A percentile compares a stretch with the other conserved stretches of the same genome.
Evolutionary conservation across 768 basidiomycete species (phyloP).

Genomic region (Coprinopsis sp.): DNA sequence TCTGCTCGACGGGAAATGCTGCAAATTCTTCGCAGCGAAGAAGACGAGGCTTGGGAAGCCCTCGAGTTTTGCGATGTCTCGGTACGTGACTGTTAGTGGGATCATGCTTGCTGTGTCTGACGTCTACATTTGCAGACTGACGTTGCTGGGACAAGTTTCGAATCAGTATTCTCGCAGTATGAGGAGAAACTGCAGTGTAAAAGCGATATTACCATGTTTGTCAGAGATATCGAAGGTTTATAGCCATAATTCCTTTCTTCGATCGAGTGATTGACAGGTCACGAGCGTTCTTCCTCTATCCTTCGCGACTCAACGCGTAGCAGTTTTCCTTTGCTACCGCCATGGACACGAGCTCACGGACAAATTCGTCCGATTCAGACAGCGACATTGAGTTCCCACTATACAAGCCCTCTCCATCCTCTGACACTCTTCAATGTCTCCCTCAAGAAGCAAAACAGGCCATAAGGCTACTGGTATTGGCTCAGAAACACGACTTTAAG

Average conservation of each 20-base stretch:
- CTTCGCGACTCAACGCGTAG: too few species aligned
- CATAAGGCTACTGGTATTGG: too few species aligned
- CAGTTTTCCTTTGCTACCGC: neutral
- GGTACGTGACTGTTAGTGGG: conserved; percentile 37
- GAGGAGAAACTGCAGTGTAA: conserved; percentile 47
- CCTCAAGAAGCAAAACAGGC: too few species aligned
- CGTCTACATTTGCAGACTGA: conserved; percentile 40
- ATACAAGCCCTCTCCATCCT: too few species aligned
- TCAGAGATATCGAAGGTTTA: conserved; percentile 53
- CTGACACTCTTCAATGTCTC: too few species aligned
- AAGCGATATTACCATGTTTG: conserved; percentile 51
- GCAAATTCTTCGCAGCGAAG: conserved; percentile 63
- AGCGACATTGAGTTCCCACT: too few species aligned
- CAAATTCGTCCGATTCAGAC: neutral
- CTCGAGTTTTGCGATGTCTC: conserved; percentile 61
- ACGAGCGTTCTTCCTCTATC: too few species aligned
- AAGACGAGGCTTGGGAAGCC: conserved; percentile 73
- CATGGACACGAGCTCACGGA: neutral
- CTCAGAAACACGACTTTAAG: too few species aligned
- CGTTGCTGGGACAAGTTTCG: conserved; percentile 54
- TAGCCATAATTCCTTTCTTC: conserved; percentile 21
- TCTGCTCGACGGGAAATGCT: conserved; percentile 77
- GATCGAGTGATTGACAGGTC: too few species aligned
- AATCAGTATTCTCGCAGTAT: conserved; percentile 59
- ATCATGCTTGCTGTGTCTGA: conserved; percentile 1